A percentile compares a stretch with the other conserved stretches of the same genome.
phyloP scores from a whole-genome alignment of 805 yeast genomes.

The Zygoascus ofunaensis region DNA sequence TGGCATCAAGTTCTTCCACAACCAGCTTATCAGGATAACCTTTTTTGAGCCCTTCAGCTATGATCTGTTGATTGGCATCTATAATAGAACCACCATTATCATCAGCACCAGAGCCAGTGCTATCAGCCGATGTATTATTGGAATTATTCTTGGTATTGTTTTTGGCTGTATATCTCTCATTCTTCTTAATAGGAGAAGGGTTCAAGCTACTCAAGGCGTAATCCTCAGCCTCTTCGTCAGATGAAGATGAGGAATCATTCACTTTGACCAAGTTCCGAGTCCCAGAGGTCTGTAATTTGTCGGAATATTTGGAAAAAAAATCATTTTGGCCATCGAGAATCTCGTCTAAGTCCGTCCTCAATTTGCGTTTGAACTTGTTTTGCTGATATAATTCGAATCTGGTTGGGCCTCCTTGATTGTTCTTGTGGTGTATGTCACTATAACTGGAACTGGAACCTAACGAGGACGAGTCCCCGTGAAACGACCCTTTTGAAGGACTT shows the following conservation, averaged over 20 bases:
- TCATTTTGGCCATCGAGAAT: neutral
- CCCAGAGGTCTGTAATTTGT: neutral
- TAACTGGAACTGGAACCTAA: no score
- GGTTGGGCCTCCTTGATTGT: no score
- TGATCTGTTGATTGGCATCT: neutral
- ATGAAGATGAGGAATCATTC: neutral
- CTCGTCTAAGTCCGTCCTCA: neutral
- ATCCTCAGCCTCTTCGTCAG: no score
- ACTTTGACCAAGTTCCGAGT: neutral
- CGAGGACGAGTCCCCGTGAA: no score
- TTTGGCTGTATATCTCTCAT: no score
- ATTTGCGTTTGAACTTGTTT: neutral
- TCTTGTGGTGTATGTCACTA: no score
- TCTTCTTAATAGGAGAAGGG: neutral
- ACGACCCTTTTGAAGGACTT: no score
- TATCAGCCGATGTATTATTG: neutral
- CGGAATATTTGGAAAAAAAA: neutral
- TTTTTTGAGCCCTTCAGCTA: neutral
- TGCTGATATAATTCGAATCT: no score
- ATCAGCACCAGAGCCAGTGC: neutral
- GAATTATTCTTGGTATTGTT: neutral
- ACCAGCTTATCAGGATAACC: conserved; percentile 4
- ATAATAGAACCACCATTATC: neutral
- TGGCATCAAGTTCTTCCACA: neutral
- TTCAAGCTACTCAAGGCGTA: neutral